These are phyloP conservation scores for Haematococcus lacustris DNA, from an alignment of 139 green algal genomes.

Conservation along the genomic window DNA sequence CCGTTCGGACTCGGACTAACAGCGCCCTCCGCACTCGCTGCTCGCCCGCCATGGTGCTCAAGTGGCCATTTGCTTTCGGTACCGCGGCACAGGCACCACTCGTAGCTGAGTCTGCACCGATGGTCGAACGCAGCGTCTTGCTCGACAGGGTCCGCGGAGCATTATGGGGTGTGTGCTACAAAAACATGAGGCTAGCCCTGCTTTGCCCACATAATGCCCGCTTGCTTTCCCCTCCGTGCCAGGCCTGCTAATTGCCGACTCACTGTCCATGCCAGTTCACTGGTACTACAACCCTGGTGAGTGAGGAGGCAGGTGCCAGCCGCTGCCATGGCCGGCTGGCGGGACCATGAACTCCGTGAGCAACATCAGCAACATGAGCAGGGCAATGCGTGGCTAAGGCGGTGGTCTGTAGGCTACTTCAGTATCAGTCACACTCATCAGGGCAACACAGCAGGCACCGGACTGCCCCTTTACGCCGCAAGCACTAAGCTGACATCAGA, in stretches of 20 bases:
- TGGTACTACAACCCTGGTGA: conserved; percentile 5
- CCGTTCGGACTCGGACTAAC: too few species aligned
- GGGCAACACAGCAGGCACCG: neutral
- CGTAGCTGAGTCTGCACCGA: neutral
- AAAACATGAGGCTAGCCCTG: neutral
- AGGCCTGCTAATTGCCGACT: conserved; percentile 47
- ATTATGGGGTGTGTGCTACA: conserved; percentile 1
- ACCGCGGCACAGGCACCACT: neutral
- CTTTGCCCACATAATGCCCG: neutral
- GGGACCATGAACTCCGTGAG: neutral
- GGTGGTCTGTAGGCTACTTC: neutral
- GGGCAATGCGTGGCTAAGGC: neutral
- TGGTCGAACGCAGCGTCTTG: neutral
- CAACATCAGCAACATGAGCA: neutral
- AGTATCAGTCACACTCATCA: neutral
- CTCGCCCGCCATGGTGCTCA: too few species aligned
- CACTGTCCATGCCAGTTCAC: conserved; percentile 54
- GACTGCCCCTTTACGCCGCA: neutral
- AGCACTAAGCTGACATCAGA: neutral
- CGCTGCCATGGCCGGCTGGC: neutral
- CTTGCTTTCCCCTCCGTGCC: neutral
- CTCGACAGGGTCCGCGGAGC: neutral
- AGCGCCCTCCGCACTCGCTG: too few species aligned
- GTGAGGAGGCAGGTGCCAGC: neutral
- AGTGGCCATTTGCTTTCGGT: too few species aligned